A percentile compares a stretch with the other conserved stretches of the same genome.
phyloP scores from a whole-genome alignment of 169 alveolate genomes.

The Perkinsus olseni region DNA sequence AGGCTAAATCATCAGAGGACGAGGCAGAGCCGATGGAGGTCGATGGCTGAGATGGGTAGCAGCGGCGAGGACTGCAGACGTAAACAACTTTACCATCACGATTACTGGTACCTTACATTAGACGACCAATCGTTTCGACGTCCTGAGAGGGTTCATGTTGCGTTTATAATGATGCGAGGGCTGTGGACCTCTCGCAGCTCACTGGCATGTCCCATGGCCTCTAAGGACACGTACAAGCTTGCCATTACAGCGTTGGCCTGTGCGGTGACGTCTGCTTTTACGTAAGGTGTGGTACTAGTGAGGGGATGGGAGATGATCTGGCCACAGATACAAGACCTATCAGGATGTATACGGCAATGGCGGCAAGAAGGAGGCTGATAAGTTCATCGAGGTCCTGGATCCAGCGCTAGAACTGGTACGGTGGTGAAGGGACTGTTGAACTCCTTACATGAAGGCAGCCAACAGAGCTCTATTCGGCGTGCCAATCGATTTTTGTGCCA shows the following conservation, averaged over 20 bases:
- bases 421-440: neutral
- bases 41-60: neutral
- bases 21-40: neutral
- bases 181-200: too few species aligned
- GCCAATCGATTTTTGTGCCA: too few species aligned
- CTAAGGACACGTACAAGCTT: neutral
- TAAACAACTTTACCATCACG: neutral
- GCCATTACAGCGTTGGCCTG: neutral
- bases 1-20: neutral
- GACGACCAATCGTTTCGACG: neutral
- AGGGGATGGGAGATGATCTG: neutral
- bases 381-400: neutral
- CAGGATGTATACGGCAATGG: neutral
- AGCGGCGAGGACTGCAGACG: neutral
- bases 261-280: neutral
- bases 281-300: neutral
- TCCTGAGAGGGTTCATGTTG: neutral
- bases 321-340: neutral
- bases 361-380: neutral
- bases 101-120: neutral
- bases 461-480: neutral
- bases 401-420: neutral
- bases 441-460: neutral
- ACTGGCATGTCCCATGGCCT: neutral
- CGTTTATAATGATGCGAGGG: too few species aligned